phyloP scores from a whole-genome alignment of 2,329 filamentous ascomycete genomes.

The Sphaerostilbella broomeana region DNA sequence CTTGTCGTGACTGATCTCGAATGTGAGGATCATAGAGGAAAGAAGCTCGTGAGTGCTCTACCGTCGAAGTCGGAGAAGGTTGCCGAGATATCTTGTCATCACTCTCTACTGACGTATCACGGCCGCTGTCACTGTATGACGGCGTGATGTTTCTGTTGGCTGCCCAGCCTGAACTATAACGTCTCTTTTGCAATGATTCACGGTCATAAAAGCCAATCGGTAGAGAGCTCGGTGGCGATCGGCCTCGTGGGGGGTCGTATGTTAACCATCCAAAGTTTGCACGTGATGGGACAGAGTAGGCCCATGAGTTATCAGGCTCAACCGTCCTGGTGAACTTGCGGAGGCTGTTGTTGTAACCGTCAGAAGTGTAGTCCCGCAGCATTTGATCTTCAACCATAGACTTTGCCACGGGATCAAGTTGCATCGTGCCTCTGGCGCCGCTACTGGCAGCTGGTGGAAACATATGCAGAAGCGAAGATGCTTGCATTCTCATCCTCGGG shows the following conservation, averaged over 20 bases:
- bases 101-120: constrained; percentile 16
- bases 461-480: constrained; percentile 60
- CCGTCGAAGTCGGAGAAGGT: constrained; percentile 14
- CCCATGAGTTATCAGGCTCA: constrained; percentile 39
- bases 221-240: constrained; percentile 47
- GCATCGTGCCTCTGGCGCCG: constrained; percentile 16
- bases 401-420: constrained; percentile 24
- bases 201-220: constrained; percentile 37
- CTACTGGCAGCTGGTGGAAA: constrained; percentile 47
- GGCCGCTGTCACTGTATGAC: constrained; percentile 32
- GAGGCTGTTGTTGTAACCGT: constrained; percentile 28
- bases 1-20: too few species aligned
- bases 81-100: constrained; percentile 8
- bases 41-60: too few species aligned
- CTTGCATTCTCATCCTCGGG: constrained; percentile 66
- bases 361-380: constrained; percentile 33
- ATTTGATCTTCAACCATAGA: constrained; percentile 36
- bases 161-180: constrained; percentile 32
- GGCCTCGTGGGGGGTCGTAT: constrained; percentile 41
- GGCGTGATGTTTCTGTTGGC: constrained; percentile 33
- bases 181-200: constrained; percentile 23
- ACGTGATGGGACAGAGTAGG: constrained; percentile 33
- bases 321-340: constrained; percentile 34
- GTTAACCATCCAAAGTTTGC: constrained; percentile 28
- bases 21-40: too few species aligned